phyloP scores from a whole-genome alignment of 1,284 basidiomycete species.

The Inonotus obliquus region DNA sequence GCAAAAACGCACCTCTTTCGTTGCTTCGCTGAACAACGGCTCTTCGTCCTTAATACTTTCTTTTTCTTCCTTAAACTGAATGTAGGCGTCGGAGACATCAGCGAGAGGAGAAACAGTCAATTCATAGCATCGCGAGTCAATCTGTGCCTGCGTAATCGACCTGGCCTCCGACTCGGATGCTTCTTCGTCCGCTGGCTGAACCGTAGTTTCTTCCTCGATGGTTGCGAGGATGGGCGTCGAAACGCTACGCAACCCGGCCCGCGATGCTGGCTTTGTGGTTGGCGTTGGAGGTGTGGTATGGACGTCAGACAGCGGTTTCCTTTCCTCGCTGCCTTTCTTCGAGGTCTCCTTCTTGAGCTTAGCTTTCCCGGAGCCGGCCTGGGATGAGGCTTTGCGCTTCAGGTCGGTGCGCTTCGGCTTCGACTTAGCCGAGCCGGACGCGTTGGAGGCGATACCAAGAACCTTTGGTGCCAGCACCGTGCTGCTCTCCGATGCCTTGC shows the following conservation, averaged over 20 bases:
- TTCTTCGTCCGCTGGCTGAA: background rate
- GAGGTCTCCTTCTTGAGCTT: constrained; percentile 9
- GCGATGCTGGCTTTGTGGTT: background rate
- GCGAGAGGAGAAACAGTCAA: constrained; percentile 59
- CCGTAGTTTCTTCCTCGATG: background rate
- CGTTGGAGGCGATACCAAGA: background rate
- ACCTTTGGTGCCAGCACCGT: constrained; percentile 25
- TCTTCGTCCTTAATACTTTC: constrained; percentile 25
- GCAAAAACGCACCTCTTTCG: constrained; percentile 34
- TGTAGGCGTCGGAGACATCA: constrained; percentile 53
- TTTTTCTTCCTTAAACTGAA: constrained; percentile 16
- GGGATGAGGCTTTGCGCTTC: constrained; percentile 11
- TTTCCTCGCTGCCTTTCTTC: constrained; percentile 1
- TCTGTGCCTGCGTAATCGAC: constrained; percentile 21
- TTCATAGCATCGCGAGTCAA: constrained; percentile 57
- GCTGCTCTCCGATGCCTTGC: constrained; percentile 41
- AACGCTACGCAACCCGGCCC: constrained; percentile 1
- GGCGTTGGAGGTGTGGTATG: background rate
- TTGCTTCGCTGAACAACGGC: constrained; percentile 29
- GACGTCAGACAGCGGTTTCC: background rate
- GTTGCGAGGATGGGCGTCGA: constrained; percentile 4
- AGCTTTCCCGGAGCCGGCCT: constrained; percentile 1
- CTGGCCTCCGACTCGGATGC: background rate
- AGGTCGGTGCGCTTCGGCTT: constrained; percentile 14
- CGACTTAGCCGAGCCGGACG: background rate